Evolutionary conservation across 257 asterid species (phyloP).

Genomic region (Apocynum venetum): DNA sequence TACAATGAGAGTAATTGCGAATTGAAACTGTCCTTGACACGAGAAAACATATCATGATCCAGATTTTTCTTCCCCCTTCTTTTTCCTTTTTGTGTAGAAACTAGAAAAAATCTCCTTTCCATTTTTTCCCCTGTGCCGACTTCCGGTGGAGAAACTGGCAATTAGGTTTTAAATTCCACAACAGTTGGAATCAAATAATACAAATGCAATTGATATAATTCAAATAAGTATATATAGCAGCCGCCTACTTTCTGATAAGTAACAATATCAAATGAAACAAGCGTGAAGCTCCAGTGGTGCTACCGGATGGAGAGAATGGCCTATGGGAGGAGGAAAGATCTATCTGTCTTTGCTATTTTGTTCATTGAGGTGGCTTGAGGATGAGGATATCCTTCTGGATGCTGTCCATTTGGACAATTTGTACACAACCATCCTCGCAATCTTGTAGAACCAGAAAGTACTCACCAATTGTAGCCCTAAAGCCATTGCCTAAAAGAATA

Average conservation of each 20-base stretch:
- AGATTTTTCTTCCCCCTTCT: background rate
- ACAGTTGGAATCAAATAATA: background rate
- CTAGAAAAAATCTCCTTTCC: too few relatives aligned
- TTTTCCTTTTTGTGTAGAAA: background rate
- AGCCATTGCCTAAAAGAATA: conserved; percentile 66
- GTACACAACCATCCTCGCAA: conserved; percentile 62
- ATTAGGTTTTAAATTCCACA: background rate
- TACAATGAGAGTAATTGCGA: background rate
- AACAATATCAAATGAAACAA: background rate
- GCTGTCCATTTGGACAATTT: conserved; percentile 47
- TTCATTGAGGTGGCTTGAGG: conserved; percentile 7
- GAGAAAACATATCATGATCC: background rate
- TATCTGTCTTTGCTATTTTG: background rate
- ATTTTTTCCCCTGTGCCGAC: too few relatives aligned
- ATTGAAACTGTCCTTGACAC: background rate
- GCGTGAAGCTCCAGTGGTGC: background rate
- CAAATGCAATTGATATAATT: background rate
- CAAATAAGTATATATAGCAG: background rate
- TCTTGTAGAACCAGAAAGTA: conserved; percentile 87
- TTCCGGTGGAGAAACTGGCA: background rate
- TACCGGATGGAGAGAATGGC: background rate
- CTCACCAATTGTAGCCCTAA: conserved; percentile 77
- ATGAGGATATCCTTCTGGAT: conserved; percentile 28
- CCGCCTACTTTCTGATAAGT: background rate
- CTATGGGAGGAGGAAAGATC: background rate